Base-by-base conservation (phyloP, 176 grass and related monocot genomes). In the Oryza meridionalis region DNA sequence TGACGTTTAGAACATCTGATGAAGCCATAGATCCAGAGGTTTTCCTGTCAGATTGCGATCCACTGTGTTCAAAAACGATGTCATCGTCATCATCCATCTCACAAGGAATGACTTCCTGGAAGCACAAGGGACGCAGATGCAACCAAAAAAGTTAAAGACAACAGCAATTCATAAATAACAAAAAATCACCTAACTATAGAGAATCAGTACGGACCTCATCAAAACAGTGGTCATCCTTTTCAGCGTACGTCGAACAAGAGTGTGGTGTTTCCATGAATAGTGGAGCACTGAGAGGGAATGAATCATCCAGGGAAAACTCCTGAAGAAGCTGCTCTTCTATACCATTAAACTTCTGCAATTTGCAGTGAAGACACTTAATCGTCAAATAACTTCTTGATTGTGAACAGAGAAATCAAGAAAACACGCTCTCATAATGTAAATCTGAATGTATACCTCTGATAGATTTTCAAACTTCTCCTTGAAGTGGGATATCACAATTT, bases 221-320 rank as follows among this genome's bases (percentile, higher is more conserved):
- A 69, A 89, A 94, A 89, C 87, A 79, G 35, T 85, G 69, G 38
- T 84, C 82, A 65, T 91, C 93, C 58, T 89, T 93, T 61, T 86
- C 88, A 29, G 84, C 73, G 13, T 90, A 88, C 32, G 87, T 82
- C 22, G 40, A 92, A 79, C 85, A 95, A 81, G 84, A 86, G 42
- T 96, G 88, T 53, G 91, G 81, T 8, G 90, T 89, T 75, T 92
- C 96, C 90, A 94, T 89, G 83, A 99, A 99, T 84, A 94, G 71
- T 0, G 96, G 84, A 67, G 80, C 91, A 64, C 93, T 84, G 77
- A 92, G 70, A 70, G 90, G 87, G 92, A 96, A 95, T 45, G 91
- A 89, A 92, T 99, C 96, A 77, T 96, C 96, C 21, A 90, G 86
- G 35, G 89, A 92, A 82, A 94, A 99, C 78, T 94, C 93, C 80